Evolutionary conservation across 163 green algal species (phyloP).

Genomic region (Scenedesmus sp.): DNA sequence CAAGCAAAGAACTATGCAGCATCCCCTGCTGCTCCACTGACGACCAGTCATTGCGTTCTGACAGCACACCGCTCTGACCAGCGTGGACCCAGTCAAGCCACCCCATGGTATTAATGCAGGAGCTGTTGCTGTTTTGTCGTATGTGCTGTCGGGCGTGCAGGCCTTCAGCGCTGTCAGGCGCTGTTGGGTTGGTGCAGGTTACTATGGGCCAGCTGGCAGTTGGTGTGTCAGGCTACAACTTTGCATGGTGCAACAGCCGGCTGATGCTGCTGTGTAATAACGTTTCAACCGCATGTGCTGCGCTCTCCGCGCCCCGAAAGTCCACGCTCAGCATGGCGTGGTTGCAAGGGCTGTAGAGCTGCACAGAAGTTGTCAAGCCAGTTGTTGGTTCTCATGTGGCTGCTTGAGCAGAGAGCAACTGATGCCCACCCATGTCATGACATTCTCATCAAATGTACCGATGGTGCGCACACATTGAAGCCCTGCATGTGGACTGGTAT

Average conservation of each 20-base stretch:
- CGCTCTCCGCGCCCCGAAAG: neutral
- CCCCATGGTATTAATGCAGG: constrained; percentile 6
- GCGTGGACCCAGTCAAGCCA: neutral
- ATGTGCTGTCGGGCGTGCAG: neutral
- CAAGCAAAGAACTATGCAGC: neutral
- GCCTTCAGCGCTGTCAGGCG: neutral
- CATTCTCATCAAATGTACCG: neutral
- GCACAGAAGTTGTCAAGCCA: neutral
- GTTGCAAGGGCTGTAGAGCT: neutral
- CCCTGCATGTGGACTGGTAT: too few relatives aligned
- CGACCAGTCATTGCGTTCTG: neutral
- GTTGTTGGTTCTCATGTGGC: neutral
- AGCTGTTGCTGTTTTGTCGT: neutral
- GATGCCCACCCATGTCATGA: neutral
- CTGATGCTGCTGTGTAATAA: neutral
- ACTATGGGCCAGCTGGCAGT: neutral
- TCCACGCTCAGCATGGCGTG: neutral
- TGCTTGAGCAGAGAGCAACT: neutral
- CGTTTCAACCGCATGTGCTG: neutral
- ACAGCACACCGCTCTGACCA: neutral
- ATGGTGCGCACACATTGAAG: neutral
- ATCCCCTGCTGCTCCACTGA: neutral
- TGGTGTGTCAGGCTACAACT: neutral
- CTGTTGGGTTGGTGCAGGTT: neutral
- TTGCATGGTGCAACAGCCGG: neutral